phyloP scores from a whole-genome alignment of 2,329 filamentous ascomycete species.

The Penicillium sp. region DNA sequence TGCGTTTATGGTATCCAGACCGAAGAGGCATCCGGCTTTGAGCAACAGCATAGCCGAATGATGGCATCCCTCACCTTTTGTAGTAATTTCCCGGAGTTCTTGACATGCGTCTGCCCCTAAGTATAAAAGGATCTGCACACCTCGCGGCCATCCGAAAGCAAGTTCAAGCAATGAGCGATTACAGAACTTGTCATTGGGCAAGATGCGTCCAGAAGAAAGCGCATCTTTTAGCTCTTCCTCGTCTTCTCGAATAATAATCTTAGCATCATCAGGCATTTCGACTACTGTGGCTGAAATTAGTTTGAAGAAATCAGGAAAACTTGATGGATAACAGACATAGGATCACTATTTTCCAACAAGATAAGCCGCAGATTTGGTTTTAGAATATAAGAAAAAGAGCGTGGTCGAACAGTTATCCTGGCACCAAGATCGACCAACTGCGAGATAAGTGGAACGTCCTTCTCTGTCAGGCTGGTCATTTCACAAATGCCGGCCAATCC shows the following conservation, averaged over 20 bases:
- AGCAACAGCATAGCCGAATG: not conserved
- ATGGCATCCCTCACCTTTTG: not conserved
- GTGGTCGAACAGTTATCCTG: no score
- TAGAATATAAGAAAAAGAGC: no score
- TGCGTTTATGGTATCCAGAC: not conserved
- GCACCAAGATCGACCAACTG: no score
- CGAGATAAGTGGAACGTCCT: no score
- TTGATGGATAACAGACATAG: no score
- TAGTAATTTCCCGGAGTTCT: no score
- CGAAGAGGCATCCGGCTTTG: not conserved
- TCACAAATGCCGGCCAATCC: no score
- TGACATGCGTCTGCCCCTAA: not conserved
- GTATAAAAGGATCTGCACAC: constrained; percentile 1
- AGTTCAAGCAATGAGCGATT: not conserved
- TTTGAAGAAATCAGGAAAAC: no score
- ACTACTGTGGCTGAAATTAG: no score
- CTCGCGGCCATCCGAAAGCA: constrained; percentile 8
- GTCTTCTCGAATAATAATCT: constrained; percentile 2
- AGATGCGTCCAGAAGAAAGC: not conserved
- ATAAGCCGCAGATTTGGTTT: no score
- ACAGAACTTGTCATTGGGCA: not conserved
- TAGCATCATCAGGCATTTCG: not conserved
- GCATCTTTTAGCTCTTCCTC: not conserved
- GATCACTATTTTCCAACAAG: no score
- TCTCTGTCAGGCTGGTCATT: no score